phyloP scores from a whole-genome alignment of 331 rosid species.

The Quercus lobata region DNA sequence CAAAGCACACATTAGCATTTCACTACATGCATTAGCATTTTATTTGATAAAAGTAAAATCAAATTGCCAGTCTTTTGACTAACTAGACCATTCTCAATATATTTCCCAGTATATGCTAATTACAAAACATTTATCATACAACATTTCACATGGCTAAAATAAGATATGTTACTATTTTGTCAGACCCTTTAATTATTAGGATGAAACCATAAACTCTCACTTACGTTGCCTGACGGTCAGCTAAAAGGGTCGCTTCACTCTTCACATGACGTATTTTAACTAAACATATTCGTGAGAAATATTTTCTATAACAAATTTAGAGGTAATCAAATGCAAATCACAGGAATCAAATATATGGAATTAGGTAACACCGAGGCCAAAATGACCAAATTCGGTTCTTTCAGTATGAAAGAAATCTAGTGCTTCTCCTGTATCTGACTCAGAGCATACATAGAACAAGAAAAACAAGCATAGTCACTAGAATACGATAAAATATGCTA shows the following conservation, averaged over 20 bases:
- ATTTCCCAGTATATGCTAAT: background rate
- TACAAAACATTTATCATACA: background rate
- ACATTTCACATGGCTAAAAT: background rate
- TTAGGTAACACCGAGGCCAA: background rate
- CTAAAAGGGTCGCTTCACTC: too few relatives aligned
- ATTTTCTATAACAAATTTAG: too few relatives aligned
- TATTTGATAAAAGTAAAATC: background rate
- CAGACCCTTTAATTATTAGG: background rate
- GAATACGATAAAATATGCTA: background rate
- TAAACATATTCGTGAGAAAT: too few relatives aligned
- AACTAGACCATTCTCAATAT: too few relatives aligned
- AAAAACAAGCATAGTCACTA: background rate
- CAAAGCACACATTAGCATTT: background rate
- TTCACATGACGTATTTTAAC: too few relatives aligned
- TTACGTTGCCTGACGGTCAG: too few relatives aligned
- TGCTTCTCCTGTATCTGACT: background rate
- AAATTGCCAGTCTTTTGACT: too few relatives aligned
- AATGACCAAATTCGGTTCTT: background rate
- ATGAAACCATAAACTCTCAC: background rate
- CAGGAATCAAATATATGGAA: background rate
- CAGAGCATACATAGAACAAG: background rate
- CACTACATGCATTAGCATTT: background rate
- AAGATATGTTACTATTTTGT: background rate
- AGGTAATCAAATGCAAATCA: background rate
- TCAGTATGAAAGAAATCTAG: background rate